Evolutionary conservation across 768 basidiomycete species (phyloP).

Genomic region (Coprinopsis sp.): DNA sequence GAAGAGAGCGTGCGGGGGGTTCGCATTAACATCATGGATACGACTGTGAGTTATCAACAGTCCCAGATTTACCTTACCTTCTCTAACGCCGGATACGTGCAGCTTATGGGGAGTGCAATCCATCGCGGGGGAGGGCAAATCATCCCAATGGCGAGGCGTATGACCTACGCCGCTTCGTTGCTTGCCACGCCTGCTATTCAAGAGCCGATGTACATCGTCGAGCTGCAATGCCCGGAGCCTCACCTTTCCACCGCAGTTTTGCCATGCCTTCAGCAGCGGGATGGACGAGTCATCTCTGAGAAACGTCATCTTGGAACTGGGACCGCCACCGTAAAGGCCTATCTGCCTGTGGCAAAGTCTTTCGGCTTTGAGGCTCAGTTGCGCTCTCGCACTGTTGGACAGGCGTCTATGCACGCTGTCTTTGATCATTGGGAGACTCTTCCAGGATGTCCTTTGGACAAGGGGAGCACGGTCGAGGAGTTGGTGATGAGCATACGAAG

Average conservation of each 20-base stretch:
- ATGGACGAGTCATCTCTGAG: slow-evolving; percentile 97
- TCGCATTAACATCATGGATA: slow-evolving; percentile 93
- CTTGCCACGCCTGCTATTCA: slow-evolving; percentile 89
- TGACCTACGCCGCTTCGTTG: slow-evolving; percentile 90
- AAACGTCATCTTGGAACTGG: slow-evolving; percentile 96
- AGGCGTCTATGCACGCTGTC: slow-evolving; percentile 96
- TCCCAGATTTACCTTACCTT: slow-evolving; percentile 2
- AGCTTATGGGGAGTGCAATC: slow-evolving; percentile 98
- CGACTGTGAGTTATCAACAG: slow-evolving; percentile 56
- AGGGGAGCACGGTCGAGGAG: slow-evolving; percentile 87
- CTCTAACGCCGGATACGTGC: slow-evolving; percentile 11
- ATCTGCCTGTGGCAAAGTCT: slow-evolving; percentile 85
- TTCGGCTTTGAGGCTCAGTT: slow-evolving; percentile 98
- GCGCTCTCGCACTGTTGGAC: slow-evolving; percentile 85
- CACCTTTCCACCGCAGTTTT: slow-evolving; percentile 97
- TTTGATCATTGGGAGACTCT: slow-evolving; percentile 91
- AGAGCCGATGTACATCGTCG: slow-evolving; percentile 95
- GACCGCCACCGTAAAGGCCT: slow-evolving; percentile 99
- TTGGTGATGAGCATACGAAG: slow-evolving; percentile 76
- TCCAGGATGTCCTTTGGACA: slow-evolving; percentile 78
- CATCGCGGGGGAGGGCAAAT: slow-evolving; percentile 99
- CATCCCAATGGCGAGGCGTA: slow-evolving; percentile 95
- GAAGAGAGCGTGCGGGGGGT: slow-evolving; percentile 99
- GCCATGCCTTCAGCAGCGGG: slow-evolving; percentile 87
- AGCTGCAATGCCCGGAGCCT: slow-evolving; percentile 98